Base-by-base conservation (phyloP, 805 yeast genomes). In the Metschnikowia dekortorum region DNA sequence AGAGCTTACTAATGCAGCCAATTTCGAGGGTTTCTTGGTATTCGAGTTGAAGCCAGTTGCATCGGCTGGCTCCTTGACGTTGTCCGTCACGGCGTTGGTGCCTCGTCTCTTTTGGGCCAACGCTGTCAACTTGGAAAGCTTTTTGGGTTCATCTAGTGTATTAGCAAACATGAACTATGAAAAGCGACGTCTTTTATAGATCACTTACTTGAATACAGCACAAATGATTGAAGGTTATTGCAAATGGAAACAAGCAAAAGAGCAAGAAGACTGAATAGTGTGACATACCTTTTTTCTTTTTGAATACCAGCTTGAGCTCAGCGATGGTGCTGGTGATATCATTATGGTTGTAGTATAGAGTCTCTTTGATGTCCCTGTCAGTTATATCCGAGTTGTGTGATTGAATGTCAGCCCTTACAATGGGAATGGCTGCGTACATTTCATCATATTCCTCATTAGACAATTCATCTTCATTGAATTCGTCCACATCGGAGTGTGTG, bases 301-400 rank as follows among this genome's bases (percentile, higher is more conserved):
- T 58, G 50, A 62, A 71, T 40, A 58, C 61, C 9, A 57, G 50
- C 51, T 73, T 74, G 43, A 79, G 62, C 51, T 82, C 84, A 32
- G 67, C 71, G 7, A 83, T 55, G 0, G 88, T 64, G 10, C 75
- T 75, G 4, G 76, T 80, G 4, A 82, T 59, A 39, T 79, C 82
- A 60, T 78, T 78, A 61, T 83, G 83, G 56, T 81, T 80, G 54
- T 70, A 71, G 77, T 84, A 84, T 9, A 86, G 68, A 0, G 81
- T 68, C 54, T 82, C 85, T 58, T 82, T 79, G 52, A 85, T 64
- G 42, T 76, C 80, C 11, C 68, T 58, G 28, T 81, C 85, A 8
- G 72, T 69, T 43, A 80, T 72, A 8, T 63, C 62, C 45, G 77
- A 73, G 48, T 74, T 70, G 56, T 75, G 78, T 8, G 67, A 67